phyloP scores from a whole-genome alignment of 208 protist genomes.

The Jaenimonas drosophilae region DNA sequence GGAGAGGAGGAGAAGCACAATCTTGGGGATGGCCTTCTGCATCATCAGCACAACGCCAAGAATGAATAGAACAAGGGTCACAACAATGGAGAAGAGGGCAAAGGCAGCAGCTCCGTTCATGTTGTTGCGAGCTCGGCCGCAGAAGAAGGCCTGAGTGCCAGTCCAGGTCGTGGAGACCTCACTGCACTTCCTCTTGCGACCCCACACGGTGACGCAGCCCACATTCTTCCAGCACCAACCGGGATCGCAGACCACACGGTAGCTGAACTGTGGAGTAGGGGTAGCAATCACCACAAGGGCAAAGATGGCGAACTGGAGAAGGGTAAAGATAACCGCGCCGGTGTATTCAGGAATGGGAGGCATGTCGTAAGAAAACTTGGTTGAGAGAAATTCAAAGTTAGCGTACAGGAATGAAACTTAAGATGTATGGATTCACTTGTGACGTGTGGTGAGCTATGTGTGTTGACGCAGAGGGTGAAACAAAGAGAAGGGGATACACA shows the following conservation, averaged over 20 bases:
- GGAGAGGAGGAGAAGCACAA: constrained; percentile 12
- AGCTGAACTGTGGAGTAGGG: constrained; percentile 2
- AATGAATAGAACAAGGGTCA: constrained; percentile 14
- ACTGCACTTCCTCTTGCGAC: constrained; percentile 15
- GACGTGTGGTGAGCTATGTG: too few species aligned
- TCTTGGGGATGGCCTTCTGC: constrained; percentile 4
- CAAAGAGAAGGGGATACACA: too few species aligned
- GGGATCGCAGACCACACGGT: too few species aligned
- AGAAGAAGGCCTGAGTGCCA: constrained; percentile 9
- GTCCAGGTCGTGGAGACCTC: neutral
- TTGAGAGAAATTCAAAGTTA: too few species aligned
- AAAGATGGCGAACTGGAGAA: constrained; percentile 15
- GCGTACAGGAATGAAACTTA: too few species aligned
- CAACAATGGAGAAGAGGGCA: constrained; percentile 23
- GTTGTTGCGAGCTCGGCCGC: constrained; percentile 10
- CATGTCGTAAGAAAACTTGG: too few species aligned
- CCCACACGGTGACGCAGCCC: constrained; percentile 28
- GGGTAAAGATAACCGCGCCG: constrained; percentile 17
- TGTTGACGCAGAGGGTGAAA: too few species aligned
- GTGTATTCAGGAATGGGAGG: constrained; percentile 7
- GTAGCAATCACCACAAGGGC: constrained; percentile 10
- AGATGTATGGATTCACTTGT: too few species aligned
- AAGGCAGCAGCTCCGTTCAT: constrained; percentile 19
- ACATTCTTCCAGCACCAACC: too few species aligned
- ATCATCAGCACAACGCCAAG: constrained; percentile 15